Evolutionary conservation across 495 filamentous ascomycete genomes (phyloP).

Genomic region (Annulohypoxylon nitens): DNA sequence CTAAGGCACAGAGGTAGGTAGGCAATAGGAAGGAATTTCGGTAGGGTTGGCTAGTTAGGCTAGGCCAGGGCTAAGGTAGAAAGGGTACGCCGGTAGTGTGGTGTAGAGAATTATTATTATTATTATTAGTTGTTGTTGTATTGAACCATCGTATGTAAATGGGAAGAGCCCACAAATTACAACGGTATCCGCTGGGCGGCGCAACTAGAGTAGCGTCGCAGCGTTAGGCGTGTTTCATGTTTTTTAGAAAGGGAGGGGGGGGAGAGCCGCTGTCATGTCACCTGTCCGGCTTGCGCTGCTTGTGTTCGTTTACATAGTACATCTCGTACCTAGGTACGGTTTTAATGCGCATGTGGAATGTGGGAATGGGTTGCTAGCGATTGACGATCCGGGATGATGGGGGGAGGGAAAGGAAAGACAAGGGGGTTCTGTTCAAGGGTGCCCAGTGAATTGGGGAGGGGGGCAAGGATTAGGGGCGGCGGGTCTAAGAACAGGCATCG

Average conservation of each 20-base stretch:
- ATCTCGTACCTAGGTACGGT: not conserved
- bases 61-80: not conserved
- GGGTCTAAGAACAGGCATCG: conserved; percentile 6
- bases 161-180: not conserved
- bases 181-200: conserved; percentile 18
- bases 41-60: not conserved
- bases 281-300: conserved; percentile 1
- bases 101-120: no score
- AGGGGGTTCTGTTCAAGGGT: not conserved
- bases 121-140: no score
- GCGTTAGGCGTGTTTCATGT: conserved; percentile 49
- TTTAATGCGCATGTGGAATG: conserved; percentile 28
- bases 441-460: not conserved
- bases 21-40: not conserved
- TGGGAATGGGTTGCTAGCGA: conserved; percentile 11
- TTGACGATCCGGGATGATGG: conserved; percentile 6
- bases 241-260: conserved; percentile 30
- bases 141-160: no score
- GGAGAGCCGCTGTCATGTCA: conserved; percentile 42
- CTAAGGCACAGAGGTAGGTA: conserved; percentile 4
- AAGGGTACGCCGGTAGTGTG: not conserved
- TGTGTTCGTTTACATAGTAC: not conserved
- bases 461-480: conserved; percentile 3
- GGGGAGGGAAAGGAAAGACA: not conserved
- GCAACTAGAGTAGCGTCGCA: conserved; percentile 46